Conservation (phyloP, 2,329 filamentous ascomycete genomes). For the Hypoxylon sp. region DNA sequence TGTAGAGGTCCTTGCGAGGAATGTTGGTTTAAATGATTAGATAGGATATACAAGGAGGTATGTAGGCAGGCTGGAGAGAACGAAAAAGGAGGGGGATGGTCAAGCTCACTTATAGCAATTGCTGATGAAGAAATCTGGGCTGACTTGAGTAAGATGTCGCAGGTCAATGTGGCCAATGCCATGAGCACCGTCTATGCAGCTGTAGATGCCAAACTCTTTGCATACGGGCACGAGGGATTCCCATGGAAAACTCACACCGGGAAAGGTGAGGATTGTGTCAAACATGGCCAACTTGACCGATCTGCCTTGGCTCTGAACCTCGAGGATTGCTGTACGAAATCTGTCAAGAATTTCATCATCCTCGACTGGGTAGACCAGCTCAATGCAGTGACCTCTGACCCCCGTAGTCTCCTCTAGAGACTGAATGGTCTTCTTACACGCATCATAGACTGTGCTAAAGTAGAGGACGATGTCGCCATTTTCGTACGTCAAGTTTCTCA, state of each 20-base stretch:
- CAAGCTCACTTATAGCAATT: slow-evolving; percentile 70
- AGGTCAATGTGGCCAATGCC: slow-evolving; percentile 74
- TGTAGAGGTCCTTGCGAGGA: slow-evolving; percentile 5
- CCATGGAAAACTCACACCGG: slow-evolving; percentile 75
- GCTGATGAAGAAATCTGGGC: slow-evolving; percentile 75
- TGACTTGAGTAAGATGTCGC: slow-evolving; percentile 60
- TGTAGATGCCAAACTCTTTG: slow-evolving; percentile 65
- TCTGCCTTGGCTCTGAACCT: slow-evolving; percentile 58
- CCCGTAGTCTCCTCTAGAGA: slow-evolving; percentile 66
- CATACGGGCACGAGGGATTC: slow-evolving; percentile 67
- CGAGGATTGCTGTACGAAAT: slow-evolving; percentile 61
- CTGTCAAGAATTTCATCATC: slow-evolving; percentile 63
- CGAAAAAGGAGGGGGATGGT: not conserved
- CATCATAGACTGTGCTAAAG: slow-evolving; percentile 72
- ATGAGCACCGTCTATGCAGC: slow-evolving; percentile 75
- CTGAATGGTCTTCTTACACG: slow-evolving; percentile 69
- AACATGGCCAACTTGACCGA: slow-evolving; percentile 71
- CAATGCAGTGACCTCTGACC: slow-evolving; percentile 54
- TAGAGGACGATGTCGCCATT: slow-evolving; percentile 71
- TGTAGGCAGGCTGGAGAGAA: not conserved
- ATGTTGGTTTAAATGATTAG: not conserved
- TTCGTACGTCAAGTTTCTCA: slow-evolving; percentile 69
- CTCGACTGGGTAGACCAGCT: slow-evolving; percentile 65
- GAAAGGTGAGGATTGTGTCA: slow-evolving; percentile 73
- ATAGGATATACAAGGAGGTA: not conserved